phyloP scores from a whole-genome alignment of 2,329 filamentous ascomycete species.

The Paramyrothecium sp. region DNA sequence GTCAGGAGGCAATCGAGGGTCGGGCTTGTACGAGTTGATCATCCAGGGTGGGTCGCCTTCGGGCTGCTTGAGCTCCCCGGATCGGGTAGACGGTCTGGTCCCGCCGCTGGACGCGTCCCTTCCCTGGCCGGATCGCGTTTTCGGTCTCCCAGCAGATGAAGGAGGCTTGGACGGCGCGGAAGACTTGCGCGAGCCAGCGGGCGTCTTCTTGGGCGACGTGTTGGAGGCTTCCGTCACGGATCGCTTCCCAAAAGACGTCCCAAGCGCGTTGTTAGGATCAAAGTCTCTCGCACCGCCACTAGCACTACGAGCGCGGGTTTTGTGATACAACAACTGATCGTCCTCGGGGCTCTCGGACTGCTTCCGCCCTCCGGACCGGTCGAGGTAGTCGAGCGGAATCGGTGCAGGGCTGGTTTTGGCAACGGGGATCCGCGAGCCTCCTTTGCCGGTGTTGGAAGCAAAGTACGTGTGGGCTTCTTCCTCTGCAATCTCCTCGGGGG shows the following conservation, averaged over 20 bases:
- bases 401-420: slow-evolving; percentile 77
- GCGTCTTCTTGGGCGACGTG: slow-evolving; percentile 52
- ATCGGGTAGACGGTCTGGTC: slow-evolving; percentile 62
- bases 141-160: slow-evolving; percentile 49
- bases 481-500: slow-evolving; percentile 74
- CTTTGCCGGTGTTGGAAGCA: slow-evolving; percentile 52
- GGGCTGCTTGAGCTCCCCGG: slow-evolving; percentile 66
- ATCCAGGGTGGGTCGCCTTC: slow-evolving; percentile 98
- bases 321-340: slow-evolving; percentile 57
- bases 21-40: slow-evolving; percentile 90
- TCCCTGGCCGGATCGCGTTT: slow-evolving; percentile 58
- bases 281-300: slow-evolving; percentile 51
- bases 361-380: slow-evolving; percentile 67
- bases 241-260: slow-evolving; percentile 32
- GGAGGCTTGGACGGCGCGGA: slow-evolving; percentile 39
- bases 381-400: slow-evolving; percentile 68
- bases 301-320: slow-evolving; percentile 67
- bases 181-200: slow-evolving; percentile 38
- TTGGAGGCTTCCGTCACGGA: slow-evolving; percentile 37
- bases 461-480: slow-evolving; percentile 52
- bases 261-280: slow-evolving; percentile 14
- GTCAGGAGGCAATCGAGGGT: slow-evolving; percentile 89
- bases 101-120: slow-evolving; percentile 44
- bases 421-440: slow-evolving; percentile 81
- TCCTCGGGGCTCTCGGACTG: slow-evolving; percentile 55